Evolutionary conservation across 257 asterid genomes (phyloP).

Genomic region (Primulina eburnea): DNA sequence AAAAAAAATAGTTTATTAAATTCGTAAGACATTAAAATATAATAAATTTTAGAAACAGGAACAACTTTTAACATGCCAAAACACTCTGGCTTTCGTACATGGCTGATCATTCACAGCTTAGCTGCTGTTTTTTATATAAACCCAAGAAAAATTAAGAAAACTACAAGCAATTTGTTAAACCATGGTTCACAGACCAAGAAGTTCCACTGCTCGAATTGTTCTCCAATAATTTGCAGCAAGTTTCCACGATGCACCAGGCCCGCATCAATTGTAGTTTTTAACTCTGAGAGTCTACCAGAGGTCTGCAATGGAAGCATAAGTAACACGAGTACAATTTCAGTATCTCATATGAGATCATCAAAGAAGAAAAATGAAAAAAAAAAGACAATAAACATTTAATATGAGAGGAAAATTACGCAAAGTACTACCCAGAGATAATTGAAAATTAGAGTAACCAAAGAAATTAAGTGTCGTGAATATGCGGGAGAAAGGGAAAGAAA

Average conservation of each 20-base stretch:
- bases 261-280: constrained; percentile 89
- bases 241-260: constrained; percentile 86
- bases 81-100: constrained; percentile 7
- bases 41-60: not conserved
- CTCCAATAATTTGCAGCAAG: constrained; percentile 73
- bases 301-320: constrained; percentile 49
- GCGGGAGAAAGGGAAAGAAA: not conserved
- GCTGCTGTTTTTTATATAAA: constrained; percentile 1
- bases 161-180: constrained; percentile 1
- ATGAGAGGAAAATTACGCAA: not conserved
- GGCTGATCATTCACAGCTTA: not conserved
- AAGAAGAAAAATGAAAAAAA: not conserved
- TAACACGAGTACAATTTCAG: not conserved
- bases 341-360: not conserved
- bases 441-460: not conserved
- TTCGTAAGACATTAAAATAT: not conserved
- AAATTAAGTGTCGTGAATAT: not conserved
- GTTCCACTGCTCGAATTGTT: constrained; percentile 84
- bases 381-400: not conserved
- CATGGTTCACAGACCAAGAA: constrained; percentile 55
- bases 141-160: constrained; percentile 8
- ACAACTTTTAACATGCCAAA: constrained; percentile 13
- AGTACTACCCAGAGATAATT: not conserved
- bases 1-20: not conserved
- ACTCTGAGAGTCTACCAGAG: constrained; percentile 79